phyloP scores from a whole-genome alignment of 164 flowering plant species.

The Cinnamomum chago region DNA sequence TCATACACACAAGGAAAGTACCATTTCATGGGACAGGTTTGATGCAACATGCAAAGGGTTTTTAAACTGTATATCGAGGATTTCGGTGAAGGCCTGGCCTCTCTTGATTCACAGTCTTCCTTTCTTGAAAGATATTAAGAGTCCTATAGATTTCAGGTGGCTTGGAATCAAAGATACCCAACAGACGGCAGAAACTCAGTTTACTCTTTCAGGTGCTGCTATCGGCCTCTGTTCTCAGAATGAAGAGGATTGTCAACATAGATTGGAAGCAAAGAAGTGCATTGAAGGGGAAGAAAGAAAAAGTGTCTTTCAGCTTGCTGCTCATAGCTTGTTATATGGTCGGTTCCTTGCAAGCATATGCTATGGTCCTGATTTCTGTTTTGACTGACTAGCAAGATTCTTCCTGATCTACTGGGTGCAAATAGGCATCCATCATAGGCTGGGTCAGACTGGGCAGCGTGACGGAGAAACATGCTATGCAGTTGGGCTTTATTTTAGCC shows the following conservation, averaged over 20 bases:
- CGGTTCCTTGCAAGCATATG: slow-evolving; percentile 42
- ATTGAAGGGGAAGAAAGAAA: slow-evolving; percentile 7
- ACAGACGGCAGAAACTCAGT: background rate
- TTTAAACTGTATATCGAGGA: slow-evolving; percentile 26
- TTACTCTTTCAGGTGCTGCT: background rate
- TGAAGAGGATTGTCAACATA: slow-evolving; percentile 1
- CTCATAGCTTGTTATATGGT: slow-evolving; percentile 56
- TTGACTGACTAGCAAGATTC: slow-evolving; percentile 6
- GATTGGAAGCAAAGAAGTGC: slow-evolving; percentile 12
- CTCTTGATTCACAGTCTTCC: slow-evolving; percentile 22
- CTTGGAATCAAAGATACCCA: slow-evolving; percentile 6
- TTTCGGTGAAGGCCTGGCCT: slow-evolving; percentile 36
- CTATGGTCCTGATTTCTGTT: slow-evolving; percentile 27
- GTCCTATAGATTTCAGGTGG: slow-evolving; percentile 48
- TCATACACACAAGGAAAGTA: background rate
- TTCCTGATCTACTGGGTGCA: too few relatives aligned
- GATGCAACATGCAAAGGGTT: slow-evolving; percentile 28
- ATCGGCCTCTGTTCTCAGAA: background rate
- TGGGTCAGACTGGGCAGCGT: too few relatives aligned
- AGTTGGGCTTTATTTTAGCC: too few relatives aligned
- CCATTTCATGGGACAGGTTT: slow-evolving; percentile 16
- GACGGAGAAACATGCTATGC: too few relatives aligned
- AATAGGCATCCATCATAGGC: too few relatives aligned
- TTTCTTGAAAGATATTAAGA: slow-evolving; percentile 28
- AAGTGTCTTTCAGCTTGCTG: slow-evolving; percentile 31